Base-by-base conservation (phyloP, 768 basidiomycete genomes). In the Russula lepida region DNA sequence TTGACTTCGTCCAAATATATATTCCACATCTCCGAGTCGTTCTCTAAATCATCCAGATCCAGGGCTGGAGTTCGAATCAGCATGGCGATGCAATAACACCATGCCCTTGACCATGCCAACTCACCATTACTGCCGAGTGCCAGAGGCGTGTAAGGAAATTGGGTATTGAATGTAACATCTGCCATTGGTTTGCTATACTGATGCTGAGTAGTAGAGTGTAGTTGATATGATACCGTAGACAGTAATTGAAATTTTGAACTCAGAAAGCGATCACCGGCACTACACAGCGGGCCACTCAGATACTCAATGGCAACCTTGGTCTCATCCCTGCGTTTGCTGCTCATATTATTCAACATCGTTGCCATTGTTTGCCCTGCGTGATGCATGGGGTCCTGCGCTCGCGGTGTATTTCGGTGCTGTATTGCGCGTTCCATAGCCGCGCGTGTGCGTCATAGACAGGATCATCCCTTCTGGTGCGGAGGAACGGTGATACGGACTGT, bases 381-480 rank as follows among this genome's bases (percentile, higher is more conserved):
- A 46, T 2, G 68, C 74, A 28, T 85, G 92, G 39, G 87, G 91
- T 0, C 71, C 84, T 70, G 83, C 74, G 0, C 76, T 95, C 6
- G 88, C 92, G 0, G 77, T 88, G 0, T 88, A 87, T 71, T 97
- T 98, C 69, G 88, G 56, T 75, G 49, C 80, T 92, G 1, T 94
- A 89, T 66, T 94, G 95, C 4, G 89, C 93, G 0, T 97, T 97
- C 74, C 92, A n/a, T n/a, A 82, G 88, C 25, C 95, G 93, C 64
- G 88, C 92, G 0, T 76, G 95, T 27, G 89, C 92, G 2, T 84
- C 88, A 44, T 98, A 91, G 68, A 85, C 92, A 1, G 90, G 68
- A 73, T 99, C 56, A 79, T 98, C 3, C 95, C 95, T 0, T 82
- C 82, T 2, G 86, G 89, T 0, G 91, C 97, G 72, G 92, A 94